Conservation (phyloP, 2,329 filamentous ascomycete species). For the Ceratocystis lukuohia region DNA sequence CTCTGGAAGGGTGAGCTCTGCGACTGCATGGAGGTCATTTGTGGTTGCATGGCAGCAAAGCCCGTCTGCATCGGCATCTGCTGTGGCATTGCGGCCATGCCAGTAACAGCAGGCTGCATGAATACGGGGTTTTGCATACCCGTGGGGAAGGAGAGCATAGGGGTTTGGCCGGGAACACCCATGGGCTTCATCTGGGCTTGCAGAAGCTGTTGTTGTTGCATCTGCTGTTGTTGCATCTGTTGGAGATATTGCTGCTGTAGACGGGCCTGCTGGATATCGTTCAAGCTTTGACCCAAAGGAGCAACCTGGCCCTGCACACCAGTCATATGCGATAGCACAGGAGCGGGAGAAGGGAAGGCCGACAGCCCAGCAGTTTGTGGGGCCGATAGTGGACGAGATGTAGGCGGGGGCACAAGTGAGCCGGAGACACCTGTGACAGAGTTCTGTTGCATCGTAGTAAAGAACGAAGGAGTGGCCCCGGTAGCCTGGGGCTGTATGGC, state of each 20-base stretch:
- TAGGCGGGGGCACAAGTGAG: conserved; percentile 49
- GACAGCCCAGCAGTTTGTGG: conserved; percentile 68
- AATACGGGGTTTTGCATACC: conserved; percentile 26
- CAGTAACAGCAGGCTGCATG: conserved; percentile 40
- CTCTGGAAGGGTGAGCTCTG: conserved; percentile 28
- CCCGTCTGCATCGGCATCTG: conserved; percentile 30
- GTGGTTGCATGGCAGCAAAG: conserved; percentile 41
- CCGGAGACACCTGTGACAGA: conserved; percentile 32
- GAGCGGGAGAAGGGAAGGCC: conserved; percentile 52
- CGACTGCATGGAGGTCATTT: conserved; percentile 46
- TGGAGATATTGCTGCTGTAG: conserved; percentile 47
- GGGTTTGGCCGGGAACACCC: conserved; percentile 23
- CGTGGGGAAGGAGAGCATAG: conserved; percentile 29
- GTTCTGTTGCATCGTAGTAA: conserved; percentile 28
- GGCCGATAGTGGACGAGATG: conserved; percentile 70
- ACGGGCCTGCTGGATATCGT: conserved; percentile 55
- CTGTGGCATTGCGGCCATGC: conserved; percentile 25
- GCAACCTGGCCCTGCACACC: conserved; percentile 54
- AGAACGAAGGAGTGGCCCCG: conserved; percentile 47
- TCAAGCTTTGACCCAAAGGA: conserved; percentile 61
- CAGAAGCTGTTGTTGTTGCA: conserved; percentile 29
- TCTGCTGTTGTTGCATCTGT: conserved; percentile 32
- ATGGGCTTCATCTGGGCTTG: conserved; percentile 31
- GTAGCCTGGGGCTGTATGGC: conserved; percentile 33
- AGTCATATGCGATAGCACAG: conserved; percentile 74